These are phyloP conservation scores for Ruellia speciosa DNA, from an alignment of 305 asterid genomes.

Conservation along the genomic window DNA sequence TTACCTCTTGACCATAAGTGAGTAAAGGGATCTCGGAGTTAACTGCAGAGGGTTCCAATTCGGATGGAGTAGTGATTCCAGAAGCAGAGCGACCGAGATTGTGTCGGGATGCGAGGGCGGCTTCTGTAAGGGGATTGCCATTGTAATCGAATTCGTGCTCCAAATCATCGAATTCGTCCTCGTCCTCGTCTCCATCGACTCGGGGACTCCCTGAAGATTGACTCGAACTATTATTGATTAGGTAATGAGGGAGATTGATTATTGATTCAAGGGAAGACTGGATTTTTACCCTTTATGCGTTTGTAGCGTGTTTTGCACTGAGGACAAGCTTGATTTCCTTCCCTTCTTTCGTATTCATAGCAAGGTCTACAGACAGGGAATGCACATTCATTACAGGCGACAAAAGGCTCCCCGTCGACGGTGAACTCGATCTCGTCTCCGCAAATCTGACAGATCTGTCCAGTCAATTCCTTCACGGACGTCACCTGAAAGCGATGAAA, in stretches of 20 bases:
- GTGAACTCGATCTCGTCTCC: constrained; percentile 80
- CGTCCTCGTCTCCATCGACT: constrained; percentile 95
- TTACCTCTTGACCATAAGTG: constrained; percentile 90
- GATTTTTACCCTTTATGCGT: constrained; percentile 62
- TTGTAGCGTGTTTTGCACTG: constrained; percentile 95
- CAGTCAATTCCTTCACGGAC: constrained; percentile 73
- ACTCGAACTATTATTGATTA: not conserved
- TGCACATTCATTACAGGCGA: constrained; percentile 97
- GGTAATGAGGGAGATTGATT: not conserved
- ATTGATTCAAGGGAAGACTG: not conserved
- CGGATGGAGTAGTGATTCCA: constrained; percentile 54
- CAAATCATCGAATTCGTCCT: constrained; percentile 90
- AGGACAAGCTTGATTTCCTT: constrained; percentile 94
- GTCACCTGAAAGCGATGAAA: constrained; percentile 48
- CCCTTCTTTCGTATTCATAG: constrained; percentile 88
- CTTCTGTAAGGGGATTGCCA: constrained; percentile 44
- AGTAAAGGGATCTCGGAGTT: constrained; percentile 78
- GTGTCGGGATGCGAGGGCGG: constrained; percentile 42
- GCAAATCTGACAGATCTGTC: constrained; percentile 97
- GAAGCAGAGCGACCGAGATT: constrained; percentile 51
- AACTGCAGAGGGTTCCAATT: constrained; percentile 57
- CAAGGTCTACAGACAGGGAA: constrained; percentile 88
- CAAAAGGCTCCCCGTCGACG: constrained; percentile 77
- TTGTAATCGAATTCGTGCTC: constrained; percentile 74
- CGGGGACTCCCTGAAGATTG: constrained; percentile 64